Conservation (phyloP, 352 stramenopile species). For the Stramenopiles sp. region DNA sequence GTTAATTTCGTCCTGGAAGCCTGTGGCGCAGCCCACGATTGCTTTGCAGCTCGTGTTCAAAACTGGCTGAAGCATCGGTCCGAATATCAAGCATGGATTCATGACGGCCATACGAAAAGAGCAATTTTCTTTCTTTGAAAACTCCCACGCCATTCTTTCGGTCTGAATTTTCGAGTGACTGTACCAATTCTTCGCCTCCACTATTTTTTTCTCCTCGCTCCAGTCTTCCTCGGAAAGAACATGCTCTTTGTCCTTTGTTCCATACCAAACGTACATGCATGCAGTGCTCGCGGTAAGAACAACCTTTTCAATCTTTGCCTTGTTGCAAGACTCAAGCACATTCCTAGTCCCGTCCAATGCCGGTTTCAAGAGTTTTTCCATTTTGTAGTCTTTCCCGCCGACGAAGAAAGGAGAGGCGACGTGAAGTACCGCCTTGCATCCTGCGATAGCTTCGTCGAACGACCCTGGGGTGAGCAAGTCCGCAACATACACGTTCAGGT, state of each 20-base stretch:
- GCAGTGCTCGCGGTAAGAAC: slow-evolving; percentile 23
- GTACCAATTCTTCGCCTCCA: slow-evolving; percentile 23
- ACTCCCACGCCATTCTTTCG: slow-evolving; percentile 21
- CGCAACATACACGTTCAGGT: slow-evolving; percentile 24
- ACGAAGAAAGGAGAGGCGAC: slow-evolving; percentile 24
- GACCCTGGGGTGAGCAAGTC: slow-evolving; percentile 23
- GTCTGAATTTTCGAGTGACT: slow-evolving; percentile 23
- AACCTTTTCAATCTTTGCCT: slow-evolving; percentile 19
- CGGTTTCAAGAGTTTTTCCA: slow-evolving; percentile 22
- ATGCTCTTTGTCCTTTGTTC: slow-evolving; percentile 10
- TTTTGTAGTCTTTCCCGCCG: slow-evolving; percentile 4
- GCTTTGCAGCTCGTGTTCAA: slow-evolving; percentile 23
- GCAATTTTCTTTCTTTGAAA: slow-evolving; percentile 15
- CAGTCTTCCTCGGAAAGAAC: slow-evolving; percentile 25
- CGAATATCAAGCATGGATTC: slow-evolving; percentile 25
- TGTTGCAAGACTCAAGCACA: slow-evolving; percentile 20
- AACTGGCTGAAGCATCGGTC: slow-evolving; percentile 22
- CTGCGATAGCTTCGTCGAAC: slow-evolving; percentile 24
- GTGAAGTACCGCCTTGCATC: slow-evolving; percentile 23
- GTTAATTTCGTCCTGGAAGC: background rate
- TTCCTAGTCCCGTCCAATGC: slow-evolving; percentile 21
- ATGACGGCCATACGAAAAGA: slow-evolving; percentile 20
- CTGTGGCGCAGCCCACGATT: slow-evolving; percentile 16
- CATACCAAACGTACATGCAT: slow-evolving; percentile 19
- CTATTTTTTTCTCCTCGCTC: slow-evolving; percentile 18